A percentile compares a stretch with the other conserved stretches of the same genome.
Conservation (phyloP, 345 rosid genomes). For the Crucihimalaya himalaica region DNA sequence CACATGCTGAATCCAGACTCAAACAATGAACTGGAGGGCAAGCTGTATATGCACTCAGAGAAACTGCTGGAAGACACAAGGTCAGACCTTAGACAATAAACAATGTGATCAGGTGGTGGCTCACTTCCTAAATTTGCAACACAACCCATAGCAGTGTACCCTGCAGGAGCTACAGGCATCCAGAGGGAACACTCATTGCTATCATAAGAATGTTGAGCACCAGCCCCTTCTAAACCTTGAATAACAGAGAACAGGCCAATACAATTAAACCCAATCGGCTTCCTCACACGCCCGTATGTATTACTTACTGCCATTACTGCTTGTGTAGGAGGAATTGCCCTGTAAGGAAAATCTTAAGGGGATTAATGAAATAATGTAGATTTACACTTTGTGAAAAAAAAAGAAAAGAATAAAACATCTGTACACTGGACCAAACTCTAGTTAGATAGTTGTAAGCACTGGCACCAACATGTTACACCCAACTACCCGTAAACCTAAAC, state of each 20-base stretch:
- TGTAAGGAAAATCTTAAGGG: conserved; percentile 36
- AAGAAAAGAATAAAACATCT: not conserved
- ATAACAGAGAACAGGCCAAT: conserved; percentile 66
- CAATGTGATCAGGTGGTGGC: conserved; percentile 81
- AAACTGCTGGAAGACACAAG: conserved; percentile 83
- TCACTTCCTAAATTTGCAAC: conserved; percentile 79
- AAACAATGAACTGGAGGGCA: conserved; percentile 49
- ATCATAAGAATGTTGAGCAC: conserved; percentile 41
- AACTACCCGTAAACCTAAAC: not conserved
- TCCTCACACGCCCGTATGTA: conserved; percentile 92
- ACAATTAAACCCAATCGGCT: conserved; percentile 75
- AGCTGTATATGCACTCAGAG: conserved; percentile 78
- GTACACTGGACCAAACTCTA: conserved; percentile 6
- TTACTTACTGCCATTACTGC: conserved; percentile 94
- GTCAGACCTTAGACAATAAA: conserved; percentile 90
- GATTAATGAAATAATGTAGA: conserved; percentile 3
- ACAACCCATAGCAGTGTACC: conserved; percentile 87
- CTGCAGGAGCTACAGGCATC: conserved; percentile 95
- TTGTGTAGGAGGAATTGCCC: conserved; percentile 96
- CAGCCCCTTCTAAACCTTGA: conserved; percentile 52
- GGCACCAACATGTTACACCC: conserved; percentile 17
- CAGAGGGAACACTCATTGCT: conserved; percentile 81
- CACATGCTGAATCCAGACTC: conserved; percentile 90
- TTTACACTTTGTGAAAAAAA: not conserved
- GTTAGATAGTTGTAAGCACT: conserved; percentile 14